These are phyloP conservation scores for Penicillium olsonii DNA, from an alignment of 2,329 filamentous ascomycete genomes.

Conservation along the genomic window DNA sequence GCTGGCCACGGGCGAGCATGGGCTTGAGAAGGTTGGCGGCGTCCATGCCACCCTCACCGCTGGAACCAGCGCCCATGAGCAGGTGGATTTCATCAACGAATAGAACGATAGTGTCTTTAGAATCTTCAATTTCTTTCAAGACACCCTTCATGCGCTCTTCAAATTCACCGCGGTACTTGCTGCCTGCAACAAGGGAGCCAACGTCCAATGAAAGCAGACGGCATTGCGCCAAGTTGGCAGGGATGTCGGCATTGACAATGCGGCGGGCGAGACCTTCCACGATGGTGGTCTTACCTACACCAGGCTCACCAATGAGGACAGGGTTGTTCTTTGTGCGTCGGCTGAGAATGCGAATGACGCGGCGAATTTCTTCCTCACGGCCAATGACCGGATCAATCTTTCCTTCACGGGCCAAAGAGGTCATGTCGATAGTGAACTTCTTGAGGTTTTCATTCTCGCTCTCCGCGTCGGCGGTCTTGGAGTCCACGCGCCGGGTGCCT, in stretches of 20 bases:
- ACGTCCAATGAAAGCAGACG: slow-evolving; percentile 94
- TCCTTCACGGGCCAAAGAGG: slow-evolving; percentile 89
- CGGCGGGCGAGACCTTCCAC: slow-evolving; percentile 93
- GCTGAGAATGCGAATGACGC: slow-evolving; percentile 88
- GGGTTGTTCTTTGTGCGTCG: slow-evolving; percentile 98
- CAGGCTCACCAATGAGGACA: slow-evolving; percentile 94
- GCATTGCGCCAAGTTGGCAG: slow-evolving; percentile 91
- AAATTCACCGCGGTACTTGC: slow-evolving; percentile 98
- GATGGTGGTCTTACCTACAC: slow-evolving; percentile 97
- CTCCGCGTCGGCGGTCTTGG: slow-evolving; percentile 90
- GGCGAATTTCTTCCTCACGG: slow-evolving; percentile 89
- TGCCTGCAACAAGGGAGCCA: slow-evolving; percentile 90
- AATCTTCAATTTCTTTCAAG: slow-evolving; percentile 91
- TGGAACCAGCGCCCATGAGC: slow-evolving; percentile 94
- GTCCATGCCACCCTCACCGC: slow-evolving; percentile 97
- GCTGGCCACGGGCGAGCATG: slow-evolving; percentile 92
- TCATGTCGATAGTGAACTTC: slow-evolving; percentile 99
- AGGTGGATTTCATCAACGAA: slow-evolving; percentile 99
- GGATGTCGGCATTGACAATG: slow-evolving; percentile 95
- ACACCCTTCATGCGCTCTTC: slow-evolving; percentile 99
- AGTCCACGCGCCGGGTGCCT: slow-evolving; percentile 90
- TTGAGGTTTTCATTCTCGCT: slow-evolving; percentile 91
- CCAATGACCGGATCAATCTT: slow-evolving; percentile 98
- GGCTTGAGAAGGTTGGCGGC: slow-evolving; percentile 96
- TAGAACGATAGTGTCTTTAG: slow-evolving; percentile 94